These are phyloP conservation scores for Globisporangium spinosum DNA, from an alignment of 352 stramenopile species.

Conservation along the genomic window DNA sequence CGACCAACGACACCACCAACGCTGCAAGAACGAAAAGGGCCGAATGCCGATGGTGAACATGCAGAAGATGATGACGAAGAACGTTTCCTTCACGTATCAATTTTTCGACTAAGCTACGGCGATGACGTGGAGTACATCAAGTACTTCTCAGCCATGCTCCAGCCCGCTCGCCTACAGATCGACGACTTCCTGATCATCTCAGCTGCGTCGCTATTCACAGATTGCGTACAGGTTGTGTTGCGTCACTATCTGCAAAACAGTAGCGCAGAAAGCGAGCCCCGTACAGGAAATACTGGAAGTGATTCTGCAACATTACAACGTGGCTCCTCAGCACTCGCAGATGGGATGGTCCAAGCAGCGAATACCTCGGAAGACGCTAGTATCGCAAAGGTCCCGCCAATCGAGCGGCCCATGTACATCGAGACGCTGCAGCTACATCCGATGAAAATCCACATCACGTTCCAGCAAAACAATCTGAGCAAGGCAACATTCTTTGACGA, in stretches of 20 bases:
- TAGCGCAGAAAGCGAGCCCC: not conserved
- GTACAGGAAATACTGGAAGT: not conserved
- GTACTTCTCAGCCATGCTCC: conserved; percentile 82
- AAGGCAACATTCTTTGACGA: conserved; percentile 40
- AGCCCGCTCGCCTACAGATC: conserved; percentile 56
- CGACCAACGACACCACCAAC: conserved; percentile 16
- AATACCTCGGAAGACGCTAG: conserved; percentile 5
- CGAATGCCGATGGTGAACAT: conserved; percentile 15
- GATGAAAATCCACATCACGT: conserved; percentile 75
- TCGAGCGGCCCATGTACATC: conserved; percentile 77
- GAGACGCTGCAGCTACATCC: conserved; percentile 81
- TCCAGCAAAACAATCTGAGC: conserved; percentile 59
- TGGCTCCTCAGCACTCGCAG: not conserved
- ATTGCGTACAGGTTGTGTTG: conserved; percentile 44
- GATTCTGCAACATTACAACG: not conserved
- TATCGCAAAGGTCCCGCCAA: conserved; percentile 24
- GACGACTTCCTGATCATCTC: conserved; percentile 64
- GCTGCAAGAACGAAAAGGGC: conserved; percentile 14
- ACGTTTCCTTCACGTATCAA: conserved; percentile 75
- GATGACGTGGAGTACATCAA: conserved; percentile 87
- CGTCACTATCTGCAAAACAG: conserved; percentile 24
- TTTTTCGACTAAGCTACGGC: conserved; percentile 74
- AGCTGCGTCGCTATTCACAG: conserved; percentile 32
- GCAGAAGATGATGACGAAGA: conserved; percentile 18
- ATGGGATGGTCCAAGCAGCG: not conserved